Evolutionary conservation across 805 yeast species (phyloP).

Genomic region (Saturnispora quitensis): DNA sequence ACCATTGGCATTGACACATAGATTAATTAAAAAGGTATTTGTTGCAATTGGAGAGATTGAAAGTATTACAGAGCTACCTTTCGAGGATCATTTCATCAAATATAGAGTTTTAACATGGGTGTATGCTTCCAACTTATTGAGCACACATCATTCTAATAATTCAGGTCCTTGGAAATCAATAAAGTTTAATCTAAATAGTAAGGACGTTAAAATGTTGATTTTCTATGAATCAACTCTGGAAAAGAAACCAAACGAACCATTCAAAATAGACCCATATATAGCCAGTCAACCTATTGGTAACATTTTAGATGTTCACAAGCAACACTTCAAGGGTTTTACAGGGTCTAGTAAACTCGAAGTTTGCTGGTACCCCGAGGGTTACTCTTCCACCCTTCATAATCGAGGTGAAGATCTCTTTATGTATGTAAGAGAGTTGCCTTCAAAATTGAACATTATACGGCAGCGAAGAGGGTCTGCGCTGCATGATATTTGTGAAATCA

Average conservation of each 20-base stretch:
- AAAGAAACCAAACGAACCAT: neutral
- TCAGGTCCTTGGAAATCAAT: slow-evolving; percentile 11
- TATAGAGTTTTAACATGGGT: slow-evolving; percentile 3
- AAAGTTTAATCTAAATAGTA: slow-evolving; percentile 12
- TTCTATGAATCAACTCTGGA: slow-evolving; percentile 19
- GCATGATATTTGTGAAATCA: slow-evolving; percentile 32
- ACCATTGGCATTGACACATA: neutral
- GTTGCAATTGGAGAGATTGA: slow-evolving; percentile 8
- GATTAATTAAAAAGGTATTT: slow-evolving; percentile 6
- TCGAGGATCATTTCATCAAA: neutral
- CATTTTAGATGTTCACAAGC: neutral
- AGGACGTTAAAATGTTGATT: slow-evolving; percentile 26
- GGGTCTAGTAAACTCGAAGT: slow-evolving; percentile 18
- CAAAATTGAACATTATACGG: slow-evolving; percentile 33
- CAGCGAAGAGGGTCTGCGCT: slow-evolving; percentile 17
- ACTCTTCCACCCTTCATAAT: slow-evolving; percentile 40
- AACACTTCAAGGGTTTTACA: slow-evolving; percentile 3
- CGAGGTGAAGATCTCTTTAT: slow-evolving; percentile 40
- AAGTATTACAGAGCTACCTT: neutral
- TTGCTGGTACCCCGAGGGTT: slow-evolving; percentile 38
- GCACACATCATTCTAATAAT: slow-evolving; percentile 1
- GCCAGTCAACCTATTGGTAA: neutral
- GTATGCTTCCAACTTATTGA: neutral
- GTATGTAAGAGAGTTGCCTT: slow-evolving; percentile 42
- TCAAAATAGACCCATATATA: neutral